Percentiles rank a stretch among this genome's conserved stretches.
phyloP scores from a whole-genome alignment of 2,329 filamentous ascomycete genomes.

The Fusarium buxicola region DNA sequence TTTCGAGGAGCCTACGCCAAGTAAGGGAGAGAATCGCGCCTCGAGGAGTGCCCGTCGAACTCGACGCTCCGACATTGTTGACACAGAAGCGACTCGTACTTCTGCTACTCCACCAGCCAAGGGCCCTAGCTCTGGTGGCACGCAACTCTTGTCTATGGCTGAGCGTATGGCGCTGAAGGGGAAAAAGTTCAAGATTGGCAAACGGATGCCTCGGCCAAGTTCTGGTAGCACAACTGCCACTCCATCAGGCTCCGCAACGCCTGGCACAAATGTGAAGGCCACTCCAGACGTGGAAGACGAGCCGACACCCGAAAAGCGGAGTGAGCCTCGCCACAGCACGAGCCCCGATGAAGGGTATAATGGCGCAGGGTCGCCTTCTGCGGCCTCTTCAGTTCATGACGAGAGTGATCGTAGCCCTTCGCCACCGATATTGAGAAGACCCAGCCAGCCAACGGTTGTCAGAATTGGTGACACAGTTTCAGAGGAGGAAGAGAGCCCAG shows the following conservation, averaged over 20 bases:
- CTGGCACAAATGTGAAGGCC: neutral
- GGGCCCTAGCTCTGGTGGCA: slow-evolving; percentile 20
- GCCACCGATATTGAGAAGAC: slow-evolving; percentile 11
- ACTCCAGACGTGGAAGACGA: neutral
- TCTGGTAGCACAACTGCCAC: slow-evolving; percentile 13
- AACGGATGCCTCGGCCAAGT: slow-evolving; percentile 44
- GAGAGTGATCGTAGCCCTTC: slow-evolving; percentile 33
- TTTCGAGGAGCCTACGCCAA: slow-evolving; percentile 2
- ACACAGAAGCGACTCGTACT: slow-evolving; percentile 6
- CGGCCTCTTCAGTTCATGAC: slow-evolving; percentile 10
- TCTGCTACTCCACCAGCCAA: slow-evolving; percentile 9
- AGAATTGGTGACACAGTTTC: slow-evolving; percentile 43
- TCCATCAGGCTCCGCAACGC: slow-evolving; percentile 10
- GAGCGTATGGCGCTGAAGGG: slow-evolving; percentile 67
- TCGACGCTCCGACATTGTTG: slow-evolving; percentile 33
- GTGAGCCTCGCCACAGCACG: neutral
- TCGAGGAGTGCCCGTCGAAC: slow-evolving; percentile 42
- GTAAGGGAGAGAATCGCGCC: slow-evolving; percentile 5
- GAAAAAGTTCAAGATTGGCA: slow-evolving; percentile 64
- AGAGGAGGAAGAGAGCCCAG: slow-evolving; percentile 26
- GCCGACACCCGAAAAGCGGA: neutral
- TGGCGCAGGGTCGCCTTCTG: slow-evolving; percentile 5
- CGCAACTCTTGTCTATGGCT: slow-evolving; percentile 64
- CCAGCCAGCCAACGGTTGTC: slow-evolving; percentile 38
- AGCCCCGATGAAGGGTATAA: slow-evolving; percentile 4